Evolutionary conservation across 2,329 filamentous ascomycete species (phyloP).

Genomic region (Paraconiothyrium sp.): DNA sequence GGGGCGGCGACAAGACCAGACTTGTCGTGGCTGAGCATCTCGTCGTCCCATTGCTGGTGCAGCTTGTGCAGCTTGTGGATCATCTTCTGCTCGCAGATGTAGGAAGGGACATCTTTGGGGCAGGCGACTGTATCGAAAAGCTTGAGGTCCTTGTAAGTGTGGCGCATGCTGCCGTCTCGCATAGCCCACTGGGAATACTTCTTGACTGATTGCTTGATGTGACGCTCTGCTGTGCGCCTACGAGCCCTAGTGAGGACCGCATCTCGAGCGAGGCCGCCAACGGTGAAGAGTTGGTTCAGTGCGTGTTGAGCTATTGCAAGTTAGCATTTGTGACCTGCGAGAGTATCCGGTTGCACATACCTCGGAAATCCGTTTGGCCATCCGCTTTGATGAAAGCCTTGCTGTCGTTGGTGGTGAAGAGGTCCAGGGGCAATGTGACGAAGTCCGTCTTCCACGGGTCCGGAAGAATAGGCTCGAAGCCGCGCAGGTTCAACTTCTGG

Average conservation of each 20-base stretch:
- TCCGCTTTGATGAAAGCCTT: slow-evolving; percentile 59
- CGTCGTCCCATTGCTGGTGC: slow-evolving; percentile 53
- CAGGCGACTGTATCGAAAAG: slow-evolving; percentile 58
- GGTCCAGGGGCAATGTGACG: slow-evolving; percentile 59
- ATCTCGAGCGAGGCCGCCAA: slow-evolving; percentile 63
- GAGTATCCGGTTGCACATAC: slow-evolving; percentile 35
- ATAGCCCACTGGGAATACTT: slow-evolving; percentile 65
- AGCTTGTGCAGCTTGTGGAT: slow-evolving; percentile 56
- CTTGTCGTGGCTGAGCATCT: slow-evolving; percentile 37
- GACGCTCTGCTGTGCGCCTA: slow-evolving; percentile 47
- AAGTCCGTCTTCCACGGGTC: slow-evolving; percentile 64
- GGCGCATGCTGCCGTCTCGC: slow-evolving; percentile 57
- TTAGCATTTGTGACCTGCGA: slow-evolving; percentile 21
- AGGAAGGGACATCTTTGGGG: slow-evolving; percentile 49
- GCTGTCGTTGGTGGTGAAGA: slow-evolving; percentile 59
- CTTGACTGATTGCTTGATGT: slow-evolving; percentile 54
- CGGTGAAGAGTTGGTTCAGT: slow-evolving; percentile 59
- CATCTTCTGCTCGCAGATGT: slow-evolving; percentile 54
- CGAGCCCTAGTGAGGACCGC: slow-evolving; percentile 51
- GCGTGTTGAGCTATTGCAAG: slow-evolving; percentile 58
- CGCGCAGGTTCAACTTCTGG: slow-evolving; percentile 63
- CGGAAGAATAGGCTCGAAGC: slow-evolving; percentile 65
- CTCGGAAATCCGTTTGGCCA: slow-evolving; percentile 57
- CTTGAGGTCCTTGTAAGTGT: slow-evolving; percentile 49
- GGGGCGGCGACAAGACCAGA: slow-evolving; percentile 21